phyloP scores from a whole-genome alignment of 2,329 filamentous ascomycete species.

The Ophiostoma montium region DNA sequence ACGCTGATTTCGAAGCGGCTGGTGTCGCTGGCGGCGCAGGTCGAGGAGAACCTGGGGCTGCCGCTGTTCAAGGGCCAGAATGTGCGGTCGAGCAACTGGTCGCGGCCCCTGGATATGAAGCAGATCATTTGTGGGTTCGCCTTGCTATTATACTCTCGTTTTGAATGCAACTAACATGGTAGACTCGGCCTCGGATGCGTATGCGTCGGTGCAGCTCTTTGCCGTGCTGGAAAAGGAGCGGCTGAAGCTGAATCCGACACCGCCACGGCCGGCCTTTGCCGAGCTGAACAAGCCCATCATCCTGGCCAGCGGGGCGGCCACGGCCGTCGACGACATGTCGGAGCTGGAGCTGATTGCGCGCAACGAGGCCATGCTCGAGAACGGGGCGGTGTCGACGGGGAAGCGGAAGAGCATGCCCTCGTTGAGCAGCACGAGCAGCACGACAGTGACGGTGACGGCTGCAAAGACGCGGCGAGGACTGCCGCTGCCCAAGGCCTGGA shows the following conservation, averaged over 20 bases:
- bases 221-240: conserved; percentile 56
- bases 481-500: neutral
- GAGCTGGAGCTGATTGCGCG: neutral
- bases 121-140: conserved; percentile 54
- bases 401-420: neutral
- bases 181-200: conserved; percentile 75
- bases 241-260: conserved; percentile 49
- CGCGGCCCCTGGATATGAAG: conserved; percentile 38
- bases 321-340: conserved; percentile 20
- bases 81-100: conserved; percentile 68
- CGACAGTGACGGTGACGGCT: too few relatives aligned
- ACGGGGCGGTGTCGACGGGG: too few relatives aligned
- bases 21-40: conserved; percentile 54
- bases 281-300: conserved; percentile 54
- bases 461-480: neutral
- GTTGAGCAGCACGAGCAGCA: neutral
- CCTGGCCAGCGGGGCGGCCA: conserved; percentile 29
- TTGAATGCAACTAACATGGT: conserved; percentile 15
- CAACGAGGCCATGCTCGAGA: neutral
- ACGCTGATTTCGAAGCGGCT: conserved; percentile 49
- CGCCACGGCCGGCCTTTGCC: conserved; percentile 53
- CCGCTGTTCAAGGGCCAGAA: conserved; percentile 59
- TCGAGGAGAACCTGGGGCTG: conserved; percentile 54
- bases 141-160: too few relatives aligned
- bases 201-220: conserved; percentile 63